A percentile compares a stretch with the other conserved stretches of the same genome.
These are phyloP conservation scores for Blepharisma japonicum DNA, from an alignment of 73 alveolate species.

Conservation along the genomic window DNA sequence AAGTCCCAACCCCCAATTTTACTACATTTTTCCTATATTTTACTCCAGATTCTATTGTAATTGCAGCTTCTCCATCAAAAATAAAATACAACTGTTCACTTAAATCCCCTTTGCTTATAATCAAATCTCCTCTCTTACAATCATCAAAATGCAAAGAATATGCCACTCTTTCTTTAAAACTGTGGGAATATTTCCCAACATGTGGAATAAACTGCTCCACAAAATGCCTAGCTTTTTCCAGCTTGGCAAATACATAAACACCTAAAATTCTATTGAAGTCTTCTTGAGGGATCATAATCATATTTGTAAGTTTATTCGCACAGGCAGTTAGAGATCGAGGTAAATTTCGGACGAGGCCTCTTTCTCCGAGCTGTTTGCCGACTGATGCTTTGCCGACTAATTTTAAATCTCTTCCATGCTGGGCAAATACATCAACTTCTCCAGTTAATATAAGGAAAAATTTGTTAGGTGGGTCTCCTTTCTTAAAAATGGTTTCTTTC, in stretches of 20 bases:
- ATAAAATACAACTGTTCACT: background rate
- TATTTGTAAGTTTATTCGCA: background rate
- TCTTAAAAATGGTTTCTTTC: background rate
- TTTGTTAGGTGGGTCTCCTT: background rate
- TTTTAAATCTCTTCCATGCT: background rate
- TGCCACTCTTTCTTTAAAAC: background rate
- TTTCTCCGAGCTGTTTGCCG: slow-evolving; percentile 1
- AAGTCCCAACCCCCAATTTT: background rate
- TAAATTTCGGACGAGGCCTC: background rate
- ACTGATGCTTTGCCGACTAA: background rate
- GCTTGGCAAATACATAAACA: background rate
- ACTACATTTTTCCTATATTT: background rate
- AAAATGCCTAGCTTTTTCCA: background rate
- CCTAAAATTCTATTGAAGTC: background rate
- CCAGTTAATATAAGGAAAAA: background rate
- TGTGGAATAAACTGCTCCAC: background rate
- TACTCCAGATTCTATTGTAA: background rate
- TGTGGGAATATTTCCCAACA: background rate
- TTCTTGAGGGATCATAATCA: background rate
- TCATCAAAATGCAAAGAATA: background rate
- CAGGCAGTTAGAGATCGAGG: background rate
- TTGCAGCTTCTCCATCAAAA: slow-evolving; percentile 10
- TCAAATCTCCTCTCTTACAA: background rate
- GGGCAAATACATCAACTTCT: background rate
- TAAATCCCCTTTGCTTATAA: background rate